phyloP scores from a whole-genome alignment of 108 stramenopile genomes.

The Nitzschia sp. region DNA sequence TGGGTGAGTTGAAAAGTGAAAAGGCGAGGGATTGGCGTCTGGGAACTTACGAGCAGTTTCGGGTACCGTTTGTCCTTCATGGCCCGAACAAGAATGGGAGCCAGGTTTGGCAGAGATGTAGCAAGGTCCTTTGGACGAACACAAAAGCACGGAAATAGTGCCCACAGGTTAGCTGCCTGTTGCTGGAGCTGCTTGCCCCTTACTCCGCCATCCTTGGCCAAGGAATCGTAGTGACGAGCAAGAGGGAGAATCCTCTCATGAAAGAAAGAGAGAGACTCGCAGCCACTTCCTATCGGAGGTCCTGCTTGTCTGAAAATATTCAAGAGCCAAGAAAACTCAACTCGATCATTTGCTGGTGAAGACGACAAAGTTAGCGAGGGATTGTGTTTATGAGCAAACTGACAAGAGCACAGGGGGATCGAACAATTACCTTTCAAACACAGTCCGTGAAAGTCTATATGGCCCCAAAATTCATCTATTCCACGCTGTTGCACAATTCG shows the following conservation, averaged over 20 bases:
- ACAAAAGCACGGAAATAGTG: slow-evolving; percentile 71
- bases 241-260: slow-evolving; percentile 57
- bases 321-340: slow-evolving; percentile 57
- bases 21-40: not conserved
- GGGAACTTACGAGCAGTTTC: slow-evolving; percentile 64
- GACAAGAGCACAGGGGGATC: not conserved
- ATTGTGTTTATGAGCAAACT: slow-evolving; percentile 5
- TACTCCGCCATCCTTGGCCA: slow-evolving; percentile 45
- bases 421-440: slow-evolving; percentile 9
- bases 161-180: slow-evolving; percentile 73
- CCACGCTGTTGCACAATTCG: slow-evolving; percentile 66
- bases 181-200: slow-evolving; percentile 20
- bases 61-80: slow-evolving; percentile 83
- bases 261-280: slow-evolving; percentile 63
- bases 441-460: slow-evolving; percentile 40
- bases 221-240: slow-evolving; percentile 66
- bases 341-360: not conserved
- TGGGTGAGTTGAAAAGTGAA: not conserved
- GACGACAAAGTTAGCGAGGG: not conserved
- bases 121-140: slow-evolving; percentile 57
- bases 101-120: slow-evolving; percentile 48
- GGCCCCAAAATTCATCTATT: slow-evolving; percentile 60
- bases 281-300: slow-evolving; percentile 4
- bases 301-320: slow-evolving; percentile 59
- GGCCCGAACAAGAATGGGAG: slow-evolving; percentile 64